phyloP scores from a whole-genome alignment of 192 early-diverging fungal genomes.

The Backusella sp. region DNA sequence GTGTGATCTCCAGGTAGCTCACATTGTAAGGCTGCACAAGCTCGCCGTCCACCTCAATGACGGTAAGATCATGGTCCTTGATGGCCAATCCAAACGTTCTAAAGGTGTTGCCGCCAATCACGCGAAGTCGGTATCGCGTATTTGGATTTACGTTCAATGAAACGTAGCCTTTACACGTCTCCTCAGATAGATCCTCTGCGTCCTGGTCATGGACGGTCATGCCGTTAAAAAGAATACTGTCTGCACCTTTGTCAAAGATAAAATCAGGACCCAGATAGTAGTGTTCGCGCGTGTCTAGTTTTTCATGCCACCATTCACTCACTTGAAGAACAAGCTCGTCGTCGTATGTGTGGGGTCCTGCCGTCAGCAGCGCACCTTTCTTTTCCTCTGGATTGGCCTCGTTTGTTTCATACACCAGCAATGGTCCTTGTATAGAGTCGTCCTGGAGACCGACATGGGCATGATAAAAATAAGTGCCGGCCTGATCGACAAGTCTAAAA shows the following conservation, averaged over 20 bases:
- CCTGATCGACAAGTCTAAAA: conserved; percentile 36
- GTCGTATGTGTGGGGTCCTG: conserved; percentile 33
- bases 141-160: conserved; percentile 12
- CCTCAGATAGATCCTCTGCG: not conserved
- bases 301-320: conserved; percentile 44
- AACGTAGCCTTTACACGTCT: conserved; percentile 12
- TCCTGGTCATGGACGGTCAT: conserved; percentile 13
- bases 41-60: conserved; percentile 65
- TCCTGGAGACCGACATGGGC: conserved; percentile 32
- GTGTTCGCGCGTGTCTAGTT: not conserved
- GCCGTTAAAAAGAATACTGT: conserved; percentile 56
- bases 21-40: conserved; percentile 38
- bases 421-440: not conserved
- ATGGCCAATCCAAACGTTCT: conserved; percentile 71
- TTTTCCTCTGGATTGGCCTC: not conserved
- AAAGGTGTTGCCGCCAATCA: conserved; percentile 61
- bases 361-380: not conserved
- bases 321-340: conserved; percentile 33
- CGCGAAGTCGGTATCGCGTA: conserved; percentile 71
- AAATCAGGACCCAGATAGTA: conserved; percentile 14
- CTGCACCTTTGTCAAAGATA: conserved; percentile 14
- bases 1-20: conserved; percentile 36
- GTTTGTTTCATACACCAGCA: conserved; percentile 21
- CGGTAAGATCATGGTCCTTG: conserved; percentile 67
- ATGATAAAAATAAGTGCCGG: conserved; percentile 51